Evolutionary conservation across 768 basidiomycete species (phyloP).

Genomic region (Paxillus involutus): DNA sequence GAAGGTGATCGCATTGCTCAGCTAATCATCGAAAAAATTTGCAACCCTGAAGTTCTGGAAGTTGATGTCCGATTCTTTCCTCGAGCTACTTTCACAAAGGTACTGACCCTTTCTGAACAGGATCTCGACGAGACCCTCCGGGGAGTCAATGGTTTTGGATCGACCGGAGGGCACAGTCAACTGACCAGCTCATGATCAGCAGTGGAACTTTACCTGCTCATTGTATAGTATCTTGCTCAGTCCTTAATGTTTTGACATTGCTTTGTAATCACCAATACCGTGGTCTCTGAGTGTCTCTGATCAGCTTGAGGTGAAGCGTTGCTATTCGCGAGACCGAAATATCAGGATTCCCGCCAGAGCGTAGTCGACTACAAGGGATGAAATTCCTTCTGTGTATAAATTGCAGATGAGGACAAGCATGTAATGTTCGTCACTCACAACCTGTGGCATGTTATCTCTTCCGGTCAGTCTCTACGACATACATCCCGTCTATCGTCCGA

Average conservation of each 20-base stretch:
- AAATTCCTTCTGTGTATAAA: neutral
- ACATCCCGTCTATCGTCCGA: slow-evolving; percentile 49
- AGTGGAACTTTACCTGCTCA: no score
- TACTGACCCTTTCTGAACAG: slow-evolving; percentile 38
- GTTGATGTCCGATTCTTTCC: slow-evolving; percentile 62
- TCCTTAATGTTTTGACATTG: neutral
- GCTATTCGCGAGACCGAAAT: no score
- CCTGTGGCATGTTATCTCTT: slow-evolving; percentile 15
- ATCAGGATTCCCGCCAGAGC: no score
- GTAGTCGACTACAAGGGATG: no score
- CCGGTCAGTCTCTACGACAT: slow-evolving; percentile 56
- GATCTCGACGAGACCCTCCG: slow-evolving; percentile 83
- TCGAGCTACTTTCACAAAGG: neutral
- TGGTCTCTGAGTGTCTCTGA: no score
- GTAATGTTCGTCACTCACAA: slow-evolving; percentile 3
- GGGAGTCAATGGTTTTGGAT: slow-evolving; percentile 89
- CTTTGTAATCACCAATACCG: neutral
- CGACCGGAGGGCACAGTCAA: slow-evolving; percentile 82
- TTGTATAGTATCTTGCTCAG: slow-evolving; percentile 5
- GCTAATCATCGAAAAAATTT: slow-evolving; percentile 88
- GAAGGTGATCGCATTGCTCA: slow-evolving; percentile 97
- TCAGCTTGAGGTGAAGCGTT: neutral
- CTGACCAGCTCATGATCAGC: slow-evolving; percentile 29
- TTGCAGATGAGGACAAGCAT: neutral
- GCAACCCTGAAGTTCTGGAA: slow-evolving; percentile 81